These are phyloP conservation scores for Citrus cavaleriei DNA, from an alignment of 345 rosid genomes.

Conservation along the genomic window DNA sequence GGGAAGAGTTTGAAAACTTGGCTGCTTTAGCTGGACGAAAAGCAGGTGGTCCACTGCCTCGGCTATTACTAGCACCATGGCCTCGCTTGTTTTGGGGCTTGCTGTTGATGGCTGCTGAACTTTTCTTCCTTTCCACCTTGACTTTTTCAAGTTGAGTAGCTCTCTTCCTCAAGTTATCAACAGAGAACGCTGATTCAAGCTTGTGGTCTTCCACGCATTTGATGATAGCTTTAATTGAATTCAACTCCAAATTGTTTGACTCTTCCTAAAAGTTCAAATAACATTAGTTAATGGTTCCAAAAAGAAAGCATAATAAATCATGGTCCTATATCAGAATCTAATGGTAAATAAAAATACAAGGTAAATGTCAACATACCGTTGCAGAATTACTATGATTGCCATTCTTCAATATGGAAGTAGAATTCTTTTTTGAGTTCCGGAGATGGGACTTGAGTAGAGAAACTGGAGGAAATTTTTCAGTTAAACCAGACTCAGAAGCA, in stretches of 20 bases:
- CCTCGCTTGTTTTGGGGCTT: conserved; percentile 42
- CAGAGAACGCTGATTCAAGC: conserved; percentile 44
- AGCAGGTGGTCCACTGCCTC: conserved; percentile 28
- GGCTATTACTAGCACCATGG: conserved; percentile 24
- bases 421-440: conserved; percentile 38
- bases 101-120: conserved; percentile 27
- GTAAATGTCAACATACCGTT: conserved; percentile 15
- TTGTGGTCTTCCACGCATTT: conserved; percentile 61
- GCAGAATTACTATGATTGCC: conserved; percentile 35
- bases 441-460: conserved; percentile 47
- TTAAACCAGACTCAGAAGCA: conserved; percentile 46
- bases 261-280: conserved; percentile 42
- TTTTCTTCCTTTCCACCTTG: conserved; percentile 42
- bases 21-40: conserved; percentile 45
- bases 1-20: conserved; percentile 35
- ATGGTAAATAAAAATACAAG: not conserved
- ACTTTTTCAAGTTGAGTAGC: conserved; percentile 42
- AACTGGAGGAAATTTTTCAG: conserved; percentile 45
- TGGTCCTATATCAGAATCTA: not conserved
- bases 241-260: conserved; percentile 42
- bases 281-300: not conserved
- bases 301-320: not conserved
- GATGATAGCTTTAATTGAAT: conserved; percentile 44
- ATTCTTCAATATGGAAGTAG: conserved; percentile 30
- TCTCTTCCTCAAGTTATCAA: conserved; percentile 39